Conservation (phyloP, 108 stramenopile species). For the Pseudonitzschia delicatissima region DNA sequence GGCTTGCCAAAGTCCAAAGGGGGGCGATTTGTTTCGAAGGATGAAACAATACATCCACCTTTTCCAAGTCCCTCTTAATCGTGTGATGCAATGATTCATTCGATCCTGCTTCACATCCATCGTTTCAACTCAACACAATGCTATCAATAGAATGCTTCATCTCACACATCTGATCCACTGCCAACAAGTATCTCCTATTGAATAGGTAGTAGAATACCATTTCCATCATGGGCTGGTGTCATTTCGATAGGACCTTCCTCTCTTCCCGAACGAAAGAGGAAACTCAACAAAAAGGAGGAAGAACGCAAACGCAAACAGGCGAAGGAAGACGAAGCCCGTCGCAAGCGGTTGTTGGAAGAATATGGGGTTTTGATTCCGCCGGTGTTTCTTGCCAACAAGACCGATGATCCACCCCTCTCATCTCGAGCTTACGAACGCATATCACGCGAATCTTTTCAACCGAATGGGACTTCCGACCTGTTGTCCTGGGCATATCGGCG, state of each 20-base stretch:
- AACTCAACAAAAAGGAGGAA: background rate
- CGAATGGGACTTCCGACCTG: conserved; percentile 6
- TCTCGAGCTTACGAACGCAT: conserved; percentile 2
- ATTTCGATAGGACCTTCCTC: background rate
- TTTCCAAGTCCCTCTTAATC: background rate
- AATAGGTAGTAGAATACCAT: background rate
- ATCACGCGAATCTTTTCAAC: background rate
- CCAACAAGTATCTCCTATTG: background rate
- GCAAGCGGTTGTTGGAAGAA: background rate
- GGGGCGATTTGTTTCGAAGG: background rate
- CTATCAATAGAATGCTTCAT: background rate
- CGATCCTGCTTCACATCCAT: background rate
- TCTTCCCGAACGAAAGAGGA: background rate
- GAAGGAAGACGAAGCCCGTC: conserved; percentile 12
- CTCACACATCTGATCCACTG: background rate
- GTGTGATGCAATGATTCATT: background rate
- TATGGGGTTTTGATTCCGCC: conserved; percentile 30
- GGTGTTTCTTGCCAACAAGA: conserved; percentile 8
- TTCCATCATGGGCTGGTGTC: background rate
- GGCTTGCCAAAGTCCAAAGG: too few relatives aligned
- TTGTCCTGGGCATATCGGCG: background rate
- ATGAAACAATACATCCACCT: background rate
- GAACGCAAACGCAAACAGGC: background rate
- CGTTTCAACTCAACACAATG: background rate
- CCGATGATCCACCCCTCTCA: conserved; percentile 3